Evolutionary conservation across 2,329 filamentous ascomycete genomes (phyloP).

Genomic region (Ophioceras dolichostomum): DNA sequence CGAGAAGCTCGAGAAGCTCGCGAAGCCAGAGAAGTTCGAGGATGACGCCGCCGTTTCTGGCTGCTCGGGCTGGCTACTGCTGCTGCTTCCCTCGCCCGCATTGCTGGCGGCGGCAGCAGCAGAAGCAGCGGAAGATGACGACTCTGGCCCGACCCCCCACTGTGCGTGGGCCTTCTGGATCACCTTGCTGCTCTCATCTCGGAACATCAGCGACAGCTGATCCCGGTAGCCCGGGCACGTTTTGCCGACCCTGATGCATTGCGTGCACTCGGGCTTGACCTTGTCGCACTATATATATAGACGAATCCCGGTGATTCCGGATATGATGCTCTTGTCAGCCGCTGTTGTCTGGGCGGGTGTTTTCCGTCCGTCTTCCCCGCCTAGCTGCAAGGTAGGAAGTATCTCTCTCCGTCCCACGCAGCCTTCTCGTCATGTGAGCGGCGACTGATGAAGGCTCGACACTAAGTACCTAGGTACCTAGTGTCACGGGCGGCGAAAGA

Average conservation of each 20-base stretch:
- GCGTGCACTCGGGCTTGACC: conserved; percentile 45
- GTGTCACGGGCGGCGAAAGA: no score
- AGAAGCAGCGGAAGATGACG: no score
- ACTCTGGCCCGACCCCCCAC: conserved; percentile 25
- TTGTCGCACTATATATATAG: conserved; percentile 48
- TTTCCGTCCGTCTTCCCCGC: no score
- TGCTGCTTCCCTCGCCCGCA: not conserved
- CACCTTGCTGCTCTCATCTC: conserved; percentile 52
- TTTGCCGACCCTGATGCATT: conserved; percentile 47
- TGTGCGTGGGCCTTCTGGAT: conserved; percentile 44
- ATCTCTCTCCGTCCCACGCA: no score
- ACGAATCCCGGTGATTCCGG: no score
- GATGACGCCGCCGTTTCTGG: conserved; percentile 9
- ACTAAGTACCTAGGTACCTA: no score
- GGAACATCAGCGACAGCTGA: conserved; percentile 52
- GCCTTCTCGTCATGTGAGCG: no score
- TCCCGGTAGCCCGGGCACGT: conserved; percentile 53
- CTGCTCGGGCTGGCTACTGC: conserved; percentile 7
- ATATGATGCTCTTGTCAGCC: no score
- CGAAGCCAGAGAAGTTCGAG: conserved; percentile 2
- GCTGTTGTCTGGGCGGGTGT: no score
- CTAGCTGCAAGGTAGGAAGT: conserved; percentile 1
- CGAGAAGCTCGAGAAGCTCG: conserved; percentile 11
- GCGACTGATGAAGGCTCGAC: no score
- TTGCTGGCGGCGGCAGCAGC: no score